These are phyloP conservation scores for Erucastrum elatum DNA, from an alignment of 345 rosid genomes.

Conservation along the genomic window DNA sequence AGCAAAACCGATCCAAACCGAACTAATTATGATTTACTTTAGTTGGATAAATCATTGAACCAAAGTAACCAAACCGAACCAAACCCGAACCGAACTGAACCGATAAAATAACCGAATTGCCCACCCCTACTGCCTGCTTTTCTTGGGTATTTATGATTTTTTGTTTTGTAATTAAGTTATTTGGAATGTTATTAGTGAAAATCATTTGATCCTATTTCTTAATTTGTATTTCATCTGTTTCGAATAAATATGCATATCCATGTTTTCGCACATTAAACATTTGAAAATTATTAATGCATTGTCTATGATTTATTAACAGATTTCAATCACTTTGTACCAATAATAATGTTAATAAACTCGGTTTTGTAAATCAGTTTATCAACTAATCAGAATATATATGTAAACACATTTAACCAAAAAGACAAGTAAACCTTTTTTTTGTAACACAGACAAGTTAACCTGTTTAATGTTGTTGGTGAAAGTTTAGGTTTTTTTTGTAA, in stretches of 20 bases:
- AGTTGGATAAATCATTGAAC: too few relatives aligned
- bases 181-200: not conserved
- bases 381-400: not conserved
- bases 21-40: too few relatives aligned
- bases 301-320: too few relatives aligned
- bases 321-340: not conserved
- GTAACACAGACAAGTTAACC: too few relatives aligned
- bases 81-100: too few relatives aligned
- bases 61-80: too few relatives aligned
- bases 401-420: not conserved
- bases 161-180: not conserved
- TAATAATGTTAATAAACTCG: not conserved
- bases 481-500: too few relatives aligned
- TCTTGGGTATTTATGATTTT: too few relatives aligned
- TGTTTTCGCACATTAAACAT: not conserved
- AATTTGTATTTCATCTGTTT: not conserved
- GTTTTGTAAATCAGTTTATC: not conserved
- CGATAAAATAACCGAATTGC: too few relatives aligned
- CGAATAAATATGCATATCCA: not conserved
- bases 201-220: not conserved
- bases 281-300: not conserved
- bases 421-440: not conserved
- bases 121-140: too few relatives aligned
- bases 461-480: not conserved
- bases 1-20: too few relatives aligned